phyloP scores from a whole-genome alignment of 495 filamentous ascomycete genomes.

The Hypoxylon perforatum region DNA sequence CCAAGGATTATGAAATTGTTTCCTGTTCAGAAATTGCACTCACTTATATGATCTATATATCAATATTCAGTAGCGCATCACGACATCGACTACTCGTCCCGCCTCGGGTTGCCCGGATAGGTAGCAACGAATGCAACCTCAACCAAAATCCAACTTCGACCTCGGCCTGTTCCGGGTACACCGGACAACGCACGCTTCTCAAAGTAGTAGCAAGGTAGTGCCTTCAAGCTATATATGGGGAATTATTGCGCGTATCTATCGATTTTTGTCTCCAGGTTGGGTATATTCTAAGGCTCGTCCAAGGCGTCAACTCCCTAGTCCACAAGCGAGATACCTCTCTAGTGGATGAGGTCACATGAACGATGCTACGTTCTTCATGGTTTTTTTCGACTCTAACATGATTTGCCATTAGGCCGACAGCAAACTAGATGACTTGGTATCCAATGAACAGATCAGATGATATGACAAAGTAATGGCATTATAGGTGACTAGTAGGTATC shows the following conservation, averaged over 20 bases:
- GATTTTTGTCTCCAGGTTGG: neutral
- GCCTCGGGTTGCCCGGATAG: constrained; percentile 30
- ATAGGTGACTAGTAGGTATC: constrained; percentile 26
- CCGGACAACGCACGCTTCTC: constrained; percentile 10
- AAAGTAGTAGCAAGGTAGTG: constrained; percentile 4
- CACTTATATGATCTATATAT: too few relatives aligned
- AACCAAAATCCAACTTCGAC: constrained; percentile 9
- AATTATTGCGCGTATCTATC: constrained; percentile 3
- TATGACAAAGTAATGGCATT: constrained; percentile 27
- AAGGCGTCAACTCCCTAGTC: neutral
- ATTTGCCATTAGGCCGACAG: neutral
- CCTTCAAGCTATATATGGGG: neutral
- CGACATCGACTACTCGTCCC: constrained; percentile 17
- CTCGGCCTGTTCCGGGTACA: constrained; percentile 29
- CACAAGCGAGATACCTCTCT: neutral
- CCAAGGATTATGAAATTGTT: too few relatives aligned
- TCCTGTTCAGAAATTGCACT: too few relatives aligned
- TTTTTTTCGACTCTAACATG: too few relatives aligned
- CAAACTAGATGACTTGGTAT: neutral
- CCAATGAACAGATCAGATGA: too few relatives aligned
- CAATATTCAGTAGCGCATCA: neutral
- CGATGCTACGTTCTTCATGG: too few relatives aligned
- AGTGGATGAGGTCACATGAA: too few relatives aligned
- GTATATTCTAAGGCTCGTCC: neutral
- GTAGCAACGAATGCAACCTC: constrained; percentile 21